phyloP scores from a whole-genome alignment of 2,329 filamentous ascomycete genomes.

The Hansfordia pulvinata region DNA sequence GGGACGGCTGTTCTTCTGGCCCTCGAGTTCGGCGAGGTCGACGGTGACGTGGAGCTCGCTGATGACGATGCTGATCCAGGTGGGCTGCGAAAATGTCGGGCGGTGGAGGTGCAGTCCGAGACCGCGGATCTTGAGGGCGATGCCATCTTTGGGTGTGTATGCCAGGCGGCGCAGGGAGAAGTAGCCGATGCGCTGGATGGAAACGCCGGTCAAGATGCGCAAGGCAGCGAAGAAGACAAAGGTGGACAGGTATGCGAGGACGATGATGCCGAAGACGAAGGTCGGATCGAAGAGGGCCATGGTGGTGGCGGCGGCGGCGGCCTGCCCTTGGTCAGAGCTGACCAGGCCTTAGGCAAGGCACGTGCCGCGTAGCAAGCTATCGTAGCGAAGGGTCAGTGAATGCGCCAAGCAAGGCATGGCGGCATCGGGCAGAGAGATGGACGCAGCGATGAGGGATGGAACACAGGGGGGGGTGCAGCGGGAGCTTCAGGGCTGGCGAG shows the following conservation, averaged over 20 bases:
- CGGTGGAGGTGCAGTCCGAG: conserved; percentile 80
- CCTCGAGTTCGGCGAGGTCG: conserved; percentile 55
- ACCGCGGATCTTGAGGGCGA: conserved; percentile 79
- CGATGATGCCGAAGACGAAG: conserved; percentile 73
- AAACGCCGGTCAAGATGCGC: conserved; percentile 84
- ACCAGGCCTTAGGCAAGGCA: conserved; percentile 13
- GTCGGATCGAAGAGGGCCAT: conserved; percentile 62
- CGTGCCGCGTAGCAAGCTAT: conserved; percentile 13
- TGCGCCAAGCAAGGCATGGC: no score
- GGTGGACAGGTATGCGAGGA: conserved; percentile 78
- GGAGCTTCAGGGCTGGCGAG: no score
- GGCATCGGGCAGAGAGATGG: no score
- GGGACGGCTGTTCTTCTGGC: no score
- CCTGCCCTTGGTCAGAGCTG: no score
- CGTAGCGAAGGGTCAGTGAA: no score
- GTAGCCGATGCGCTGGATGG: conserved; percentile 90
- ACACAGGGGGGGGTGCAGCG: no score
- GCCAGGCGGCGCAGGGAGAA: conserved; percentile 82
- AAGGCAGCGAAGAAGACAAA: conserved; percentile 90
- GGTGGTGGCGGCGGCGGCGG: no score
- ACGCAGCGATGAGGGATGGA: no score
- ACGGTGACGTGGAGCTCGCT: conserved; percentile 76
- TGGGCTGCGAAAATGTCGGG: conserved; percentile 92
- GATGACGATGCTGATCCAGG: conserved; percentile 85
- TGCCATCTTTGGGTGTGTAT: conserved; percentile 78